Percentiles rank a stretch among this genome's conserved stretches.
These are phyloP conservation scores for Spinellus fusiger DNA, from an alignment of 192 early-diverging fungal genomes.

Conservation along the genomic window DNA sequence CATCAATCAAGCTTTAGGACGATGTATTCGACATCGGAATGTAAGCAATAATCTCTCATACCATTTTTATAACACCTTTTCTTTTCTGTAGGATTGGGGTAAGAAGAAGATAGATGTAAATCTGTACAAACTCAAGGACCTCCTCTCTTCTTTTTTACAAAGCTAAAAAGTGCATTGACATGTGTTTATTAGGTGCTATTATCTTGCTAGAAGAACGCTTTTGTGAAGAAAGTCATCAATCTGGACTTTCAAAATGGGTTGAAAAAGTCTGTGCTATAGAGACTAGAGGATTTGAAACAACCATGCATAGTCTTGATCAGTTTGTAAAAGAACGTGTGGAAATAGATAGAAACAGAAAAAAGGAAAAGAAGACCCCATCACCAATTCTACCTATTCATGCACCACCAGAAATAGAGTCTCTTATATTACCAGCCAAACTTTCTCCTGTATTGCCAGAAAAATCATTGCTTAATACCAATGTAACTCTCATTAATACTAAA, in stretches of 20 bases:
- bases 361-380: no score
- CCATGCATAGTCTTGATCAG: background rate
- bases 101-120: background rate
- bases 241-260: slow-evolving; percentile 66
- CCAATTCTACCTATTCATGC: no score
- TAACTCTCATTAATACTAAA: no score
- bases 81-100: slow-evolving; percentile 5
- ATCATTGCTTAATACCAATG: no score
- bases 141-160: no score
- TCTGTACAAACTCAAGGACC: no score
- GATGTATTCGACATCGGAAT: slow-evolving; percentile 29
- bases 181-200: slow-evolving; percentile 52
- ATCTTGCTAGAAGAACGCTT: slow-evolving; percentile 51
- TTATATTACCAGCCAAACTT: no score
- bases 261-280: slow-evolving; percentile 25
- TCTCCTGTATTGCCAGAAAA: no score
- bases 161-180: background rate
- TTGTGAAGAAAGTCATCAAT: slow-evolving; percentile 33
- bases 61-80: background rate
- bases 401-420: no score
- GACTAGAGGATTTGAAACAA: slow-evolving; percentile 26
- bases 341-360: background rate
- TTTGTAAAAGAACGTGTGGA: background rate
- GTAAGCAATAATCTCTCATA: slow-evolving; percentile 1
- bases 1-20: slow-evolving; percentile 34